Base-by-base conservation (phyloP, 768 basidiomycete genomes). In the Agrocybe chaxingu region DNA sequence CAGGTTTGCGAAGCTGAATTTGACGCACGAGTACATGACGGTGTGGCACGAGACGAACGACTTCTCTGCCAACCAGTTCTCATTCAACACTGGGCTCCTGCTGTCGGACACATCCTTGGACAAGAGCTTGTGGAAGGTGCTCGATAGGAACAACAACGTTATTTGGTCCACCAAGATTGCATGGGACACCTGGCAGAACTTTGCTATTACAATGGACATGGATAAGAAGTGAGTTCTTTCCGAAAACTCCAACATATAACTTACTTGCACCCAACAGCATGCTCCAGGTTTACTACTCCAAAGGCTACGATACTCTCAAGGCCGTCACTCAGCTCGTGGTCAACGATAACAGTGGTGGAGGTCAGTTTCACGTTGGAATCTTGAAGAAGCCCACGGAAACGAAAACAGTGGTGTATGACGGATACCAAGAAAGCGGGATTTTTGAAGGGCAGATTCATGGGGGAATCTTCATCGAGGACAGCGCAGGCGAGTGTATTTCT, bases 21-120 rank as follows among this genome's bases (percentile, higher is more conserved):
- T 57, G 32, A 53, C 55, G 2, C 55, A 57, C 41, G 55, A 57
- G 45, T 57, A 57, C 30, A 24, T 53, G 55, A 51, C 55, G 13
- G 55, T 45, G 3, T 56, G 55, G 55, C 55, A 56, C 19, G 55
- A 56, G 36, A 56, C 55, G 7, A 52, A 51, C 8, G 55, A 56
- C 45, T 56, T 56, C 40, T 53, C 51, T 49, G 51, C 55, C 2
- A 53, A 51, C 2, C 48, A 57, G 16, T 50, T 57, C 16, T 53
- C 55, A 3, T 57, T 57, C 33, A 41, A 53, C 4, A 53, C 55
- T 2, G 55, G 51, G 29, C 24, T 24, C 24, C 53, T 37, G 36
- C 55, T 52, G 10, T 57, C 53, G 19, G 50, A 57, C 38, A 44
- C 38, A 7, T 48, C 55, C 4, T 53, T 57, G 19, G 55, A 57